These are phyloP conservation scores for Laburnicola sp. DNA, from an alignment of 2,329 filamentous ascomycete species.

Conservation along the genomic window DNA sequence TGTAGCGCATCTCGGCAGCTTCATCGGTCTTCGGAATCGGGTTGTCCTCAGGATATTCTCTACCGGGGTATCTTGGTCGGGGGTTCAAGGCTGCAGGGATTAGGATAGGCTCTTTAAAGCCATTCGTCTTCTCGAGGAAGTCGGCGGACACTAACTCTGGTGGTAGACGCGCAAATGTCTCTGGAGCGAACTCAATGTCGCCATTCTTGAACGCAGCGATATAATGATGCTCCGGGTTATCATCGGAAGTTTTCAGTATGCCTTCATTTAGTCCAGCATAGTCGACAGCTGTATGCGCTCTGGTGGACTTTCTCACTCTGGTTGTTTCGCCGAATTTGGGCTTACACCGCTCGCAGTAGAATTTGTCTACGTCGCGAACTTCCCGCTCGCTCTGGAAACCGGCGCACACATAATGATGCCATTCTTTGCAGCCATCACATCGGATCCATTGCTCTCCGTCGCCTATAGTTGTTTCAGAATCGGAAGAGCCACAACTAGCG, in stretches of 20 bases:
- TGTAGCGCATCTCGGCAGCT: constrained; percentile 41
- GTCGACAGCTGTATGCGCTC: constrained; percentile 67
- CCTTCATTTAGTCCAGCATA: constrained; percentile 70
- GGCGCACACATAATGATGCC: constrained; percentile 70
- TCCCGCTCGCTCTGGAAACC: constrained; percentile 67
- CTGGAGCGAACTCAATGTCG: constrained; percentile 61
- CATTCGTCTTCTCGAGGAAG: constrained; percentile 63
- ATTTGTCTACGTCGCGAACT: constrained; percentile 68
- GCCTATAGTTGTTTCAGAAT: constrained; percentile 55
- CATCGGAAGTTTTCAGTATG: constrained; percentile 65
- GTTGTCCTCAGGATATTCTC: constrained; percentile 13
- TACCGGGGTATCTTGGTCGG: constrained; percentile 46
- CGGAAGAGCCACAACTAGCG: constrained; percentile 59
- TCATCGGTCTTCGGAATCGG: constrained; percentile 5
- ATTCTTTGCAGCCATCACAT: constrained; percentile 69
- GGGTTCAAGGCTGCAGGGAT: constrained; percentile 66
- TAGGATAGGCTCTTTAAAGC: constrained; percentile 69
- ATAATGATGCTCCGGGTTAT: constrained; percentile 68
- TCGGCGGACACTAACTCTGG: constrained; percentile 66
- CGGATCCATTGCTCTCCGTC: constrained; percentile 67
- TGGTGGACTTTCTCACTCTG: constrained; percentile 67
- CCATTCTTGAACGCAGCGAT: constrained; percentile 69
- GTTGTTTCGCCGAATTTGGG: constrained; percentile 65
- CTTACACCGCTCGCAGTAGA: constrained; percentile 64
- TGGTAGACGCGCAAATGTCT: constrained; percentile 65